Conservation (phyloP, 129 eudicot species). For the Solidago caesia region DNA sequence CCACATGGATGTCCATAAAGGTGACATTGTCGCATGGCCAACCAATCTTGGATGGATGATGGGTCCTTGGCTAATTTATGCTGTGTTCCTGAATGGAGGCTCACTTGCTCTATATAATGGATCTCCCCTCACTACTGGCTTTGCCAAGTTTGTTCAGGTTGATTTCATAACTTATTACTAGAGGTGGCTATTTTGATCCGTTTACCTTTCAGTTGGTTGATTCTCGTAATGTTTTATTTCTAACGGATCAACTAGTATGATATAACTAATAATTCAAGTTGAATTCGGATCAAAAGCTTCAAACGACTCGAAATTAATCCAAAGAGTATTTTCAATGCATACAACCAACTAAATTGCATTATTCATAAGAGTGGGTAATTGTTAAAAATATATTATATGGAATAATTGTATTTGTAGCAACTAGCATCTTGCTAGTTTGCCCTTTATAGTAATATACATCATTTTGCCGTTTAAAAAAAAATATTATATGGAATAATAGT, state of each 20-base stretch:
- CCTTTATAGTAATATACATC: no score
- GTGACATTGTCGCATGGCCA: slow-evolving; percentile 88
- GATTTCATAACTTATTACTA: slow-evolving; percentile 2
- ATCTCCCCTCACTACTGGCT: slow-evolving; percentile 73
- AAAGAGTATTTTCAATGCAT: no score
- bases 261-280: no score
- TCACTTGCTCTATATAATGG: slow-evolving; percentile 86
- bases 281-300: no score
- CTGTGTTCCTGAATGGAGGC: slow-evolving; percentile 74
- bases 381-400: no score
- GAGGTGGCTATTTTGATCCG: background rate
- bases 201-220: background rate
- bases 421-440: no score
- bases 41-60: slow-evolving; percentile 99
- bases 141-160: slow-evolving; percentile 96
- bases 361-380: no score
- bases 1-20: slow-evolving; percentile 71
- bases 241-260: background rate
- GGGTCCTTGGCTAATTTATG: slow-evolving; percentile 97
- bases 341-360: no score
- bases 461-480: no score
- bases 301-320: background rate
- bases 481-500: no score
- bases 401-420: no score
- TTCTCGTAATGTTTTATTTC: background rate